These are phyloP conservation scores for Tulasnella sp. DNA, from an alignment of 768 basidiomycete genomes.

Conservation along the genomic window DNA sequence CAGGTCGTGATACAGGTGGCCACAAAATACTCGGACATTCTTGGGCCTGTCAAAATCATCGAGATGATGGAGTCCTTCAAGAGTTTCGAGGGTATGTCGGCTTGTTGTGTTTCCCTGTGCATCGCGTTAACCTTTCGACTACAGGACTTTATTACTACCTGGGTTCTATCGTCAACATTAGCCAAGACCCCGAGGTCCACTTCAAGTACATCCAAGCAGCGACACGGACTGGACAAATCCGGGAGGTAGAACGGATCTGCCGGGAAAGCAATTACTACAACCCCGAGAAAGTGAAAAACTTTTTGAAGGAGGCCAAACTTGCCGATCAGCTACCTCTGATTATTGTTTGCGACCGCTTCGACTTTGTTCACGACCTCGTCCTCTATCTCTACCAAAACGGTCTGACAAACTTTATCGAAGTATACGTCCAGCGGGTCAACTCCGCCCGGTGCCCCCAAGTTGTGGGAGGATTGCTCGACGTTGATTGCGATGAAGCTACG, in stretches of 20 bases:
- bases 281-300: slow-evolving; percentile 99
- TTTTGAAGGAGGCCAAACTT: slow-evolving; percentile 97
- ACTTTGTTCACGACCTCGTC: slow-evolving; percentile 98
- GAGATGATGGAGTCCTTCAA: slow-evolving; percentile 98
- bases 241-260: slow-evolving; percentile 98
- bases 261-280: slow-evolving; percentile 96
- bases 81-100: slow-evolving; percentile 74
- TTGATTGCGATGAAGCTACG: slow-evolving; percentile 91
- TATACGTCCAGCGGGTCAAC: slow-evolving; percentile 99
- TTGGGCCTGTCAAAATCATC: slow-evolving; percentile 93
- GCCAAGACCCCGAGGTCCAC: slow-evolving; percentile 91
- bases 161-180: slow-evolving; percentile 93
- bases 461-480: slow-evolving; percentile 89
- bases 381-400: slow-evolving; percentile 98
- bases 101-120: not conserved
- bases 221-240: slow-evolving; percentile 92
- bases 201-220: slow-evolving; percentile 99
- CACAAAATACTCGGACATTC: slow-evolving; percentile 96
- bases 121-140: not conserved
- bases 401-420: slow-evolving; percentile 93
- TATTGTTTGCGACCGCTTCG: slow-evolving; percentile 99
- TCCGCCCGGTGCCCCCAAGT: slow-evolving; percentile 95
- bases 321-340: slow-evolving; percentile 94
- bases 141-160: slow-evolving; percentile 94
- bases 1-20: slow-evolving; percentile 95